Evolutionary conservation across 164 flowering plant species (phyloP).

Genomic region (Echeveria elegans): DNA sequence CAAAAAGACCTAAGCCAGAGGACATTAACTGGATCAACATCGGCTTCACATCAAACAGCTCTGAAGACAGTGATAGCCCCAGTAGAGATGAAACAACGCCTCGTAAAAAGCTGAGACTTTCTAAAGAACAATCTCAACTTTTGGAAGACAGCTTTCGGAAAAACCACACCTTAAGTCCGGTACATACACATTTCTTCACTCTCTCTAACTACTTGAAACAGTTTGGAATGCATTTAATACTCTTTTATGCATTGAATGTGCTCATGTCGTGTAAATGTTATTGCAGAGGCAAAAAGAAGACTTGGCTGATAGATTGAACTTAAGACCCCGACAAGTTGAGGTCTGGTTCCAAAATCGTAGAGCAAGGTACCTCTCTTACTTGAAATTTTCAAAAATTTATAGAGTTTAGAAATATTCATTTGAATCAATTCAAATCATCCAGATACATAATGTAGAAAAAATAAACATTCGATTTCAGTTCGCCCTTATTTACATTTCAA

Average conservation of each 20-base stretch:
- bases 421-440: neutral
- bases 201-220: neutral
- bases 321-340: conserved; percentile 38
- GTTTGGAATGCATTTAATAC: neutral
- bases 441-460: too few relatives aligned
- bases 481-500: too few relatives aligned
- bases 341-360: conserved; percentile 57
- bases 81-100: conserved; percentile 13
- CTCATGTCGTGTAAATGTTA: too few relatives aligned
- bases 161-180: conserved; percentile 17
- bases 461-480: too few relatives aligned
- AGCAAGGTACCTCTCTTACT: conserved; percentile 26
- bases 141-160: conserved; percentile 21
- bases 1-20: neutral
- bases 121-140: conserved; percentile 16
- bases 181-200: conserved; percentile 3
- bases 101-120: conserved; percentile 23
- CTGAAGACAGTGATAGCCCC: conserved; percentile 28
- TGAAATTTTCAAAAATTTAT: too few relatives aligned
- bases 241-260: neutral
- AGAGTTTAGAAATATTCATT: too few relatives aligned
- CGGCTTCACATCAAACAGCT: conserved; percentile 14
- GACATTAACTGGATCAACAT: conserved; percentile 30
- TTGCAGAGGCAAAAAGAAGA: conserved; percentile 30
- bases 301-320: conserved; percentile 24